phyloP scores from a whole-genome alignment of 306 rosid species.

The Medicago arabica region DNA sequence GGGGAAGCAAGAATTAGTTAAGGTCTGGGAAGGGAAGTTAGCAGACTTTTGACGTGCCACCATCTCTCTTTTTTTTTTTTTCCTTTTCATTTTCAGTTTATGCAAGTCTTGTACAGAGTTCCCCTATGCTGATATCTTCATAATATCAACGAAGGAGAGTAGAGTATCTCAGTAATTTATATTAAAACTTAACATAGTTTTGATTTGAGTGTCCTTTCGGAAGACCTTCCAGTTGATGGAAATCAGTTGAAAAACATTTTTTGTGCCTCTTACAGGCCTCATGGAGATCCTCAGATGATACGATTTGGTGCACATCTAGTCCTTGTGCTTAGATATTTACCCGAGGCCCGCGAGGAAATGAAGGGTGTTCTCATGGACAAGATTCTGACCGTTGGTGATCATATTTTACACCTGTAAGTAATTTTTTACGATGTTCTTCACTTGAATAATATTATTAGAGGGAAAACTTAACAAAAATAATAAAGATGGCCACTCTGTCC shows the following conservation, averaged over 20 bases:
- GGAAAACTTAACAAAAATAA: not conserved
- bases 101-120: constrained; percentile 15
- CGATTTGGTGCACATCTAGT: constrained; percentile 98
- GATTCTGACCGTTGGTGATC: constrained; percentile 85
- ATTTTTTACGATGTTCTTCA: constrained; percentile 40
- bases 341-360: constrained; percentile 63
- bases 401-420: constrained; percentile 92
- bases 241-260: constrained; percentile 38
- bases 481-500: constrained; percentile 22
- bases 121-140: constrained; percentile 22
- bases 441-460: constrained; percentile 27
- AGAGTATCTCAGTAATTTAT: not conserved
- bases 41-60: constrained; percentile 1
- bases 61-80: not conserved
- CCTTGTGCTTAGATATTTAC: constrained; percentile 87
- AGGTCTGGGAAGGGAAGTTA: constrained; percentile 2
- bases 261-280: constrained; percentile 64
- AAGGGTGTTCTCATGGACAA: constrained; percentile 79
- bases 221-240: constrained; percentile 34
- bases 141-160: not conserved
- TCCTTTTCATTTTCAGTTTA: not conserved
- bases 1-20: not conserved
- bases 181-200: constrained; percentile 3
- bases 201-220: constrained; percentile 16
- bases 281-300: constrained; percentile 97